Evolutionary conservation across 1,284 basidiomycete species (phyloP).

Genomic region (Ustilago lituana): DNA sequence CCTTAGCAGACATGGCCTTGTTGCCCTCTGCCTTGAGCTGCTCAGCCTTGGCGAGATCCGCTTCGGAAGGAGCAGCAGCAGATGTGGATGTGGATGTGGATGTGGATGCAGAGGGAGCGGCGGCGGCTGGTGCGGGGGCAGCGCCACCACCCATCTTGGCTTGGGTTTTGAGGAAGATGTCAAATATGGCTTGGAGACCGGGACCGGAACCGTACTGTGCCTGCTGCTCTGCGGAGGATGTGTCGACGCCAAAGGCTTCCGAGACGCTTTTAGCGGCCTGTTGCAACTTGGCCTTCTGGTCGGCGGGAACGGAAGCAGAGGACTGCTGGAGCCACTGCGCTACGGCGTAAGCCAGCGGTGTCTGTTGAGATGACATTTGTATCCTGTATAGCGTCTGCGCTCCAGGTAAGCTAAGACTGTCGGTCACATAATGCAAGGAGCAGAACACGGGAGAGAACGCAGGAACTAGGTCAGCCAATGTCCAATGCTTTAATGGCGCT

Average conservation of each 20-base stretch:
- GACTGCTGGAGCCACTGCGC: conserved; percentile 57
- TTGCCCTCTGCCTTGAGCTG: conserved; percentile 87
- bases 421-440: too few relatives aligned
- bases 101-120: conserved; percentile 18
- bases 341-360: conserved; percentile 59
- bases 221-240: conserved; percentile 45
- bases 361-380: conserved; percentile 36
- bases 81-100: conserved; percentile 21
- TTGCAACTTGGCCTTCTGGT: conserved; percentile 45
- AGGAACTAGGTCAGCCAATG: conserved; percentile 10
- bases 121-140: conserved; percentile 14
- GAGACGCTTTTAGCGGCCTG: conserved; percentile 50
- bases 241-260: conserved; percentile 54
- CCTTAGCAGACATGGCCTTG: conserved; percentile 92
- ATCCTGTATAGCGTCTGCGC: too few relatives aligned
- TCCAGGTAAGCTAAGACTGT: too few relatives aligned
- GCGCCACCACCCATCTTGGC: conserved; percentile 56
- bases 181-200: conserved; percentile 63
- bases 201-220: conserved; percentile 56
- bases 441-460: neutral
- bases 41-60: conserved; percentile 75
- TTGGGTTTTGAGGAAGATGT: conserved; percentile 67
- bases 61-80: conserved; percentile 71
- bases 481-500: neutral
- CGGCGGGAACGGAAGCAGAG: conserved; percentile 23